Percentiles rank a stretch among this genome's conserved stretches.
phyloP scores from a whole-genome alignment of 805 yeast species.

The Sugiyamaella marilandica region DNA sequence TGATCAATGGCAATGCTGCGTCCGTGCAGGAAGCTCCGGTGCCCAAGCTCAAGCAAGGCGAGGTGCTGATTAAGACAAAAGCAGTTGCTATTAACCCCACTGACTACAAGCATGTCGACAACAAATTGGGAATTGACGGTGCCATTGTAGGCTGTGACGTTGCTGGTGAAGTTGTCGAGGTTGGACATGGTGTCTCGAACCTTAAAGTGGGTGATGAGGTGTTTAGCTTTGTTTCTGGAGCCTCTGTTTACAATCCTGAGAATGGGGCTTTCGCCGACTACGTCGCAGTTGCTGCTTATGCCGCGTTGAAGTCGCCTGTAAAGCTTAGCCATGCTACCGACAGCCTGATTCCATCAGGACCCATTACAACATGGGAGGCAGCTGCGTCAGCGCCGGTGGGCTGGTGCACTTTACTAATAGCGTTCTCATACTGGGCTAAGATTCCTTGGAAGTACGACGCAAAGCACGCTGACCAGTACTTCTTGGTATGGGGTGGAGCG shows the following conservation, averaged over 20 bases:
- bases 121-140: conserved; percentile 31
- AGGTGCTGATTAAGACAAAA: conserved; percentile 11
- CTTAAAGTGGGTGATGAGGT: conserved; percentile 53
- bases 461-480: conserved; percentile 19
- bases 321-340: conserved; percentile 21
- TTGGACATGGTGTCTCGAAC: conserved; percentile 16
- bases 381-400: conserved; percentile 59
- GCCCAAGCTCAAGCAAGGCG: conserved; percentile 6
- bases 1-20: conserved; percentile 8
- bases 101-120: conserved; percentile 51
- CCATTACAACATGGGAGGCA: conserved; percentile 51
- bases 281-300: conserved; percentile 37
- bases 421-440: conserved; percentile 32
- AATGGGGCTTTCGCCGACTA: conserved; percentile 62
- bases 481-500: conserved; percentile 45
- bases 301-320: conserved; percentile 29
- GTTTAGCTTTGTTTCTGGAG: conserved; percentile 54
- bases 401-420: conserved; percentile 44
- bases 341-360: conserved; percentile 36
- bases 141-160: conserved; percentile 13
- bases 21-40: conserved; percentile 4
- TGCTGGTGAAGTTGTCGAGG: conserved; percentile 12
- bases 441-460: conserved; percentile 29
- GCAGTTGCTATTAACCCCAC: conserved; percentile 15
- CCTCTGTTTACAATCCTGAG: conserved; percentile 36